Evolutionary conservation across 1,284 basidiomycete species (phyloP).

Genomic region (Puccinia horiana): DNA sequence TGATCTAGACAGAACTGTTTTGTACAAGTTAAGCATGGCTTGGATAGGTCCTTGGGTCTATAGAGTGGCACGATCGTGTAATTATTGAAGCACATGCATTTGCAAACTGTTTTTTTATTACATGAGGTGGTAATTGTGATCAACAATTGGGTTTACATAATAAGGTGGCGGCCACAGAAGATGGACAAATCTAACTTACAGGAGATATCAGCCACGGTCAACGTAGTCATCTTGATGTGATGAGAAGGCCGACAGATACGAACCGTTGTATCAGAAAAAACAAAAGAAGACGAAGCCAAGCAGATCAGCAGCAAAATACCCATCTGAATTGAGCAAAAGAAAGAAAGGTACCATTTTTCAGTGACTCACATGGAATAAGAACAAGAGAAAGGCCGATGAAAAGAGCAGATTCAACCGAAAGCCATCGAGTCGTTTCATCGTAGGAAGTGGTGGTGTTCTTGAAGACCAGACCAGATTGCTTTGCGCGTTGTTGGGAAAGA

Average conservation of each 20-base stretch:
- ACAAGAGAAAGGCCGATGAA: too few species aligned
- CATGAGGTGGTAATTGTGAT: too few species aligned
- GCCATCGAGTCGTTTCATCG: background rate
- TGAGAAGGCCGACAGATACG: background rate
- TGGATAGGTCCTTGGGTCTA: conserved; percentile 52
- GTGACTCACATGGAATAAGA: too few species aligned
- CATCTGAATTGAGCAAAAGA: too few species aligned
- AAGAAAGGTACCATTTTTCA: too few species aligned
- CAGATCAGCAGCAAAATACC: background rate
- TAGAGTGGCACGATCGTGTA: conserved; percentile 57
- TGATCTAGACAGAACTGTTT: conserved; percentile 58
- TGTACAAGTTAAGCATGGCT: conserved; percentile 57
- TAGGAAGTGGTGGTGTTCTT: too few species aligned
- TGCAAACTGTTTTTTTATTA: conserved; percentile 57
- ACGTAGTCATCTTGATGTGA: background rate
- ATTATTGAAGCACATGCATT: conserved; percentile 59
- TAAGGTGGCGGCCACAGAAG: background rate
- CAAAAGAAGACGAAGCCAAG: background rate
- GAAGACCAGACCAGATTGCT: too few species aligned
- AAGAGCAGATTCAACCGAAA: too few species aligned
- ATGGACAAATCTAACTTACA: background rate
- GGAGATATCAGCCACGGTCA: background rate
- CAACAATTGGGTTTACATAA: too few species aligned
- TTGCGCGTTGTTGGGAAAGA: too few species aligned
- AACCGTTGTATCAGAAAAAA: background rate